Conservation (phyloP, 805 yeast species). For the Dipodascopsis uninucleata region DNA sequence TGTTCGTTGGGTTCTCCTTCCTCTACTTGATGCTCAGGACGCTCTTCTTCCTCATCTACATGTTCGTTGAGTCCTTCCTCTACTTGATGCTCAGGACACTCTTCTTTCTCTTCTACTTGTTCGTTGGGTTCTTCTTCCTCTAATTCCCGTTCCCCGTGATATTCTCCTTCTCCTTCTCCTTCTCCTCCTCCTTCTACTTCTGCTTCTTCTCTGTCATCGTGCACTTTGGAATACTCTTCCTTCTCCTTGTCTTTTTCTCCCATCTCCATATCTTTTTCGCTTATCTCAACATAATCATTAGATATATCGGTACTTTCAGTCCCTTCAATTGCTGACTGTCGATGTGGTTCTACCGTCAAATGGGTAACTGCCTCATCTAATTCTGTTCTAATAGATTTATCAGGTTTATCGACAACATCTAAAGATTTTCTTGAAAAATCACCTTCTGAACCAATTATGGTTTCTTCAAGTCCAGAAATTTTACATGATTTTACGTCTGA, state of each 20-base stretch:
- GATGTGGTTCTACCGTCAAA: no score
- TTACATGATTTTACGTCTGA: no score
- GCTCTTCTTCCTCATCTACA: not conserved
- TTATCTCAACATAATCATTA: not conserved
- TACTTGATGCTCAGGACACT: not conserved
- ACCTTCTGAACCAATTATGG: no score
- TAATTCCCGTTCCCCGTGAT: not conserved
- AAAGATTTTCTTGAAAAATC: no score
- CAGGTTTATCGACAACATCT: no score
- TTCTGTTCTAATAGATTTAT: no score
- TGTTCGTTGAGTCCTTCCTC: not conserved
- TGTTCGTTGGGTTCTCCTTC: conserved; percentile 2
- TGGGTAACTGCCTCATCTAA: no score
- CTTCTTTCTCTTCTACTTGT: conserved; percentile 7
- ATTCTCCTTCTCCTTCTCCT: not conserved
- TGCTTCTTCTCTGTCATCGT: not conserved
- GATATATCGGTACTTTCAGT: no score
- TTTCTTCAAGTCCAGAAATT: no score
- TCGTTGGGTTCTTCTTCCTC: conserved; percentile 2
- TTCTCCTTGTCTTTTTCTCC: conserved; percentile 1
- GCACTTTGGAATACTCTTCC: conserved; percentile 3
- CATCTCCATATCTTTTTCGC: conserved; percentile 2
- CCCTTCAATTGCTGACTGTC: no score
- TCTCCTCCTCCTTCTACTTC: conserved; percentile 3
- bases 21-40: conserved; percentile 1